A percentile compares a stretch with the other conserved stretches of the same genome.
These are phyloP conservation scores for Chaetomium cochliodes DNA, from an alignment of 495 filamentous ascomycete species.

Conservation along the genomic window DNA sequence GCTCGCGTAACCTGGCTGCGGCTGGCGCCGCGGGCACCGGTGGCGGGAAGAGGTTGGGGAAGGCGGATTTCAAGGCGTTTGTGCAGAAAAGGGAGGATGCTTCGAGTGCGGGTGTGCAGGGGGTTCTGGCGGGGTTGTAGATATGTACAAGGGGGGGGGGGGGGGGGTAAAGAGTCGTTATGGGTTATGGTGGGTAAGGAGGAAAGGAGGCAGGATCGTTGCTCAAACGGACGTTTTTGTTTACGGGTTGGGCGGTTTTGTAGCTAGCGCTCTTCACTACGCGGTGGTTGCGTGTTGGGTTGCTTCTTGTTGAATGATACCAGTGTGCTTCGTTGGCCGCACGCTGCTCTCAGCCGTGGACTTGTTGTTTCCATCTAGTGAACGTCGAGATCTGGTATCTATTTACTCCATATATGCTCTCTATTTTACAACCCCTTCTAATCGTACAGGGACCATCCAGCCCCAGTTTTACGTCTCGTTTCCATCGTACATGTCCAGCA, in stretches of 20 bases:
- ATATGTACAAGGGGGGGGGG: not conserved
- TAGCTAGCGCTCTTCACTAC: not conserved
- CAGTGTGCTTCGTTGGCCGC: not conserved
- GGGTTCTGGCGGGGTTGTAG: conserved; percentile 60
- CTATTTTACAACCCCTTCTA: not conserved
- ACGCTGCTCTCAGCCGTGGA: not conserved
- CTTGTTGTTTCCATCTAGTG: not conserved
- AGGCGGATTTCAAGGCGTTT: conserved; percentile 79
- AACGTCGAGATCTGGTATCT: not conserved
- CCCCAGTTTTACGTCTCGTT: not conserved
- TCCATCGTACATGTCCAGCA: not conserved
- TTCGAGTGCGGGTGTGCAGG: conserved; percentile 74
- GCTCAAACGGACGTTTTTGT: not conserved
- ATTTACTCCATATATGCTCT: not conserved
- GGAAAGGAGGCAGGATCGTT: not conserved
- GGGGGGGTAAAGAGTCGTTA: too few species aligned
- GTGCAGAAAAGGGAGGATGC: conserved; percentile 79
- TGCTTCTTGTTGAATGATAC: conserved; percentile 7
- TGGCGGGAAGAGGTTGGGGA: conserved; percentile 51
- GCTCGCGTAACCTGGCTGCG: conserved; percentile 61
- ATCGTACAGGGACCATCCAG: not conserved
- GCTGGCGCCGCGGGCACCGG: conserved; percentile 12
- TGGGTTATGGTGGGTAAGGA: not conserved
- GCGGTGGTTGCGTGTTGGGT: not conserved
- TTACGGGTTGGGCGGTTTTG: not conserved